phyloP scores from a whole-genome alignment of 371 early-diverging fungal species.

The Dichotomocladium elegans region DNA sequence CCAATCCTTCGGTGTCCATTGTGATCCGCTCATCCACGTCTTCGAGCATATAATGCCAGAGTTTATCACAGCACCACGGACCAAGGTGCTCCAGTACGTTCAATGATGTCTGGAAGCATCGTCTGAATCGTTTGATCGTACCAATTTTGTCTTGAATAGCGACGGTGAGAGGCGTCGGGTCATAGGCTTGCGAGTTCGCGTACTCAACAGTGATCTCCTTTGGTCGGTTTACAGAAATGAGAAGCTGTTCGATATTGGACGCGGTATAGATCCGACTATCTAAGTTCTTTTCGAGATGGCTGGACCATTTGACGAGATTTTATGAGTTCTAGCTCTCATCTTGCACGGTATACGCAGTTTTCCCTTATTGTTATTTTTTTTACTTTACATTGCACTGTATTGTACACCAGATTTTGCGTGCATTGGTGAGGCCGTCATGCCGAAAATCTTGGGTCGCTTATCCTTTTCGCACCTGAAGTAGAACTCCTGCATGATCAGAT shows the following conservation, averaged over 20 bases:
- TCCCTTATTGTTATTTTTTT: not conserved
- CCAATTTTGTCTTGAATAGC: slow-evolving; percentile 37
- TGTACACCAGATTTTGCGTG: slow-evolving; percentile 42
- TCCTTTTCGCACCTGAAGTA: slow-evolving; percentile 50
- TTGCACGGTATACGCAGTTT: too few relatives aligned
- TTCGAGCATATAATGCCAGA: slow-evolving; percentile 45
- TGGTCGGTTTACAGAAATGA: slow-evolving; percentile 43
- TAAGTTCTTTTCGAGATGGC: slow-evolving; percentile 67
- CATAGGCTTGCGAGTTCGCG: slow-evolving; percentile 28
- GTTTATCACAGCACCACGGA: slow-evolving; percentile 61
- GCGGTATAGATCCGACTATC: slow-evolving; percentile 65
- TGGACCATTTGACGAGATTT: too few relatives aligned
- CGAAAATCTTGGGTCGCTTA: slow-evolving; percentile 79
- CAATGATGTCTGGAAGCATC: slow-evolving; percentile 30
- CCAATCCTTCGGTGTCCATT: slow-evolving; percentile 9
- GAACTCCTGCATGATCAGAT: slow-evolving; percentile 81
- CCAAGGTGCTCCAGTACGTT: slow-evolving; percentile 52
- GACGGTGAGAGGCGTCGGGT: slow-evolving; percentile 35
- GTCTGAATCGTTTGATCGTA: slow-evolving; percentile 24
- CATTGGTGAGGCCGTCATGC: slow-evolving; percentile 92
- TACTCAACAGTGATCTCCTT: slow-evolving; percentile 53
- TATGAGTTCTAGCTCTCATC: too few relatives aligned
- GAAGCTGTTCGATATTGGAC: slow-evolving; percentile 22
- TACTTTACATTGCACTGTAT: slow-evolving; percentile 37
- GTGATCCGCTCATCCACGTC: slow-evolving; percentile 22